A percentile compares a stretch with the other conserved stretches of the same genome.
Evolutionary conservation across 108 stramenopile genomes (phyloP).

Genomic region (Cyclotella distinguenda): DNA sequence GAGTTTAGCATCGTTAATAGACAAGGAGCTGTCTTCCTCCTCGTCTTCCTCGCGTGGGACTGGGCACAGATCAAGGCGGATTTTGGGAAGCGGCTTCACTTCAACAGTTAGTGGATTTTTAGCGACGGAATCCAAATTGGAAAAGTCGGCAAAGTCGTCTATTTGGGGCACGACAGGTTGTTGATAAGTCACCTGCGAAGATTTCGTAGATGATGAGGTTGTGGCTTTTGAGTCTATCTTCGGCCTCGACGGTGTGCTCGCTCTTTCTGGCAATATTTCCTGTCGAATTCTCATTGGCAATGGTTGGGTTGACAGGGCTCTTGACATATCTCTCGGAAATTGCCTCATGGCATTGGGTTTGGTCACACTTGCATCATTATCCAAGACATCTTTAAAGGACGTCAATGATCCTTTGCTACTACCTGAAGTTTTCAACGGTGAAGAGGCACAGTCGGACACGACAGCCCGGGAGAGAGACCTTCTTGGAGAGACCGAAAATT

Average conservation of each 20-base stretch:
- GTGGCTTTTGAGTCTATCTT: conserved; percentile 31
- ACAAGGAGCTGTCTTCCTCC: conserved; percentile 48
- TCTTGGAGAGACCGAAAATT: conserved; percentile 5
- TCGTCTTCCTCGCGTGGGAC: conserved; percentile 88
- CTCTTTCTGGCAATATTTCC: conserved; percentile 12
- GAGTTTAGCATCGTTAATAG: conserved; percentile 11
- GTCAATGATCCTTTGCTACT: conserved; percentile 16
- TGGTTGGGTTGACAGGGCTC: conserved; percentile 2
- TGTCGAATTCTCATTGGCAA: conserved; percentile 16
- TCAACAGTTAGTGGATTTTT: conserved; percentile 73
- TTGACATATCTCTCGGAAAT: not conserved
- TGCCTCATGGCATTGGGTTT: conserved; percentile 14
- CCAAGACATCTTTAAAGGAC: conserved; percentile 43
- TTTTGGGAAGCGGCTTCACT: conserved; percentile 85
- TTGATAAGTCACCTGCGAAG: not conserved
- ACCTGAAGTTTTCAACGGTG: conserved; percentile 24
- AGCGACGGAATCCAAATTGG: conserved; percentile 14
- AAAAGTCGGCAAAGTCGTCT: conserved; percentile 33
- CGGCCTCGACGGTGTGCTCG: conserved; percentile 20
- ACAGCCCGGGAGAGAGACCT: conserved; percentile 11
- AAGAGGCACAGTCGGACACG: conserved; percentile 17
- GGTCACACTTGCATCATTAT: conserved; percentile 2
- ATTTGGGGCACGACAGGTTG: conserved; percentile 9
- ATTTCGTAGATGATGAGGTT: not conserved
- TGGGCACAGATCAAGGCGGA: conserved; percentile 82